These are phyloP conservation scores for Pyrenochaeta sp. DNA, from an alignment of 2,329 filamentous ascomycete species.

Conservation along the genomic window DNA sequence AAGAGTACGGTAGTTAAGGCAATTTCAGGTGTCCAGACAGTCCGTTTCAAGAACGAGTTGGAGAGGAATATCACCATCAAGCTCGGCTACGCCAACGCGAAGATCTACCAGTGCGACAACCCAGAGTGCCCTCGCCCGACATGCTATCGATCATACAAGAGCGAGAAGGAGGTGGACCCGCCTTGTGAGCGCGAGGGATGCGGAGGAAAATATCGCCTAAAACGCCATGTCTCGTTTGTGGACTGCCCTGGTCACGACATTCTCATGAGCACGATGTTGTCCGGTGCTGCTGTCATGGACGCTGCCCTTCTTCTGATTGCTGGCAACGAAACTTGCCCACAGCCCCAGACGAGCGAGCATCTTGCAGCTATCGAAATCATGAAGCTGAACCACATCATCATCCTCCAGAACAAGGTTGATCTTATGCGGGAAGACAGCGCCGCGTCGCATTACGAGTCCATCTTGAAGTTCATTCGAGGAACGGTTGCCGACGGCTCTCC, in stretches of 20 bases:
- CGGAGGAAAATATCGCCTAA: slow-evolving; percentile 81
- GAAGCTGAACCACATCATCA: slow-evolving; percentile 99
- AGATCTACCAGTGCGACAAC: slow-evolving; percentile 99
- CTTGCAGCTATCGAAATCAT: slow-evolving; percentile 99
- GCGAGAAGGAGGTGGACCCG: slow-evolving; percentile 97
- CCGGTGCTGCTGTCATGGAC: slow-evolving; percentile 99
- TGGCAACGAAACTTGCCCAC: slow-evolving; percentile 97
- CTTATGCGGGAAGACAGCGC: slow-evolving; percentile 96
- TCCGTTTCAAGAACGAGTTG: slow-evolving; percentile 99
- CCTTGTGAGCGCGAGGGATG: slow-evolving; percentile 95
- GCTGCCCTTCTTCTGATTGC: slow-evolving; percentile 94
- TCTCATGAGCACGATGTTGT: slow-evolving; percentile 99
- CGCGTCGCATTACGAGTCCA: slow-evolving; percentile 92
- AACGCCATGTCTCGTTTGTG: slow-evolving; percentile 77
- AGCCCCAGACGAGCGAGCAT: slow-evolving; percentile 98
- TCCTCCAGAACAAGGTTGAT: slow-evolving; percentile 99
- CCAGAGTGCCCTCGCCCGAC: slow-evolving; percentile 87
- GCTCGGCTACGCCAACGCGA: slow-evolving; percentile 98
- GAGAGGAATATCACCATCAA: slow-evolving; percentile 99
- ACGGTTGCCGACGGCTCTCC: slow-evolving; percentile 95
- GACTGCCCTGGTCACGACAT: slow-evolving; percentile 99
- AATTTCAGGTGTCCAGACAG: slow-evolving; percentile 97
- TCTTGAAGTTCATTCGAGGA: slow-evolving; percentile 97
- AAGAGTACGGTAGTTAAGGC: slow-evolving; percentile 99
- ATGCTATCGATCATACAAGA: slow-evolving; percentile 97